phyloP scores from a whole-genome alignment of 768 basidiomycete genomes.

The Phylloporus sp. region DNA sequence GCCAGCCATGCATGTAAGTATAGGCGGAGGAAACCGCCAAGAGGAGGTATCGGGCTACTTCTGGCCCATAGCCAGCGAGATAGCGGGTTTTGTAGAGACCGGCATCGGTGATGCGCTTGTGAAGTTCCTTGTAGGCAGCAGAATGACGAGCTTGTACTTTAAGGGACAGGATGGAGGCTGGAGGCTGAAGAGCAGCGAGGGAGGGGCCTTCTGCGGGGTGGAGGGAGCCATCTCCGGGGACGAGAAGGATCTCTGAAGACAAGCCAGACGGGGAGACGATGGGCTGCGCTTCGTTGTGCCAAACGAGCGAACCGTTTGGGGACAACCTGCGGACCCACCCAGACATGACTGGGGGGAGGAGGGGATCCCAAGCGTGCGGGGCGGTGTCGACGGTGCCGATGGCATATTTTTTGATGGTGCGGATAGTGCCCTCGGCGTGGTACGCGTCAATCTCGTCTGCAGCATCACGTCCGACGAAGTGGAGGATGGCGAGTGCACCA shows the following conservation, averaged over 20 bases:
- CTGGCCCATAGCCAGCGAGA: constrained; percentile 85
- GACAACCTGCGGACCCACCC: constrained; percentile 72
- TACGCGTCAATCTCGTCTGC: constrained; percentile 93
- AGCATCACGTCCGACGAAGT: constrained; percentile 94
- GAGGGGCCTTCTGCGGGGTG: constrained; percentile 36
- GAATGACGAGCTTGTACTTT: constrained; percentile 64
- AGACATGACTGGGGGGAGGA: constrained; percentile 81
- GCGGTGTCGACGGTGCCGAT: constrained; percentile 63
- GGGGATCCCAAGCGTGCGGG: constrained; percentile 60
- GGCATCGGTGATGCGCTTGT: constrained; percentile 65
- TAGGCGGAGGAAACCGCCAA: constrained; percentile 58
- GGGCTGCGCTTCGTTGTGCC: constrained; percentile 62
- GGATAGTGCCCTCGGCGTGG: constrained; percentile 50
- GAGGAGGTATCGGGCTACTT: constrained; percentile 72
- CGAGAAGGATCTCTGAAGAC: constrained; percentile 61
- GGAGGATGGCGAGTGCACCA: constrained; percentile 81
- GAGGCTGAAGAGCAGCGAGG: constrained; percentile 45
- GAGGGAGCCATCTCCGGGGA: constrained; percentile 38
- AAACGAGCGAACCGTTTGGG: constrained; percentile 41
- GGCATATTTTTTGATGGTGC: constrained; percentile 44
- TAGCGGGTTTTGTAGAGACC: constrained; percentile 86
- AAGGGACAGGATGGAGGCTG: constrained; percentile 51
- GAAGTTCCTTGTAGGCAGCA: constrained; percentile 75
- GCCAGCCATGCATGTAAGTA: constrained; percentile 62
- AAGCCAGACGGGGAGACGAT: constrained; percentile 32